These are phyloP conservation scores for Gossypium raimondii DNA, from an alignment of 345 rosid genomes.

Conservation along the genomic window DNA sequence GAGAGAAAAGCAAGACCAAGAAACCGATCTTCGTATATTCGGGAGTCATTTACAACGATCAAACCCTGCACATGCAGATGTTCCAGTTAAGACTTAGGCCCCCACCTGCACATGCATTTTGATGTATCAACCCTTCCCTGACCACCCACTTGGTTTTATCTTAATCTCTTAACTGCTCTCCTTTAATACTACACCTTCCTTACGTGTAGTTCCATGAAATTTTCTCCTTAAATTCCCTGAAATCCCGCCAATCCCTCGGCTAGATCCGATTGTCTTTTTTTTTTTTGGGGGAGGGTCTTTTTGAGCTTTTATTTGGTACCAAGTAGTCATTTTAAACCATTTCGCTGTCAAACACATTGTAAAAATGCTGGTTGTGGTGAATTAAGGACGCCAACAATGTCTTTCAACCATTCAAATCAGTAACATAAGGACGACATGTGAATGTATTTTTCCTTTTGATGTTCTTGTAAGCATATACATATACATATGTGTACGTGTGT, in stretches of 20 bases:
- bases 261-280: background rate
- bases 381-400: background rate
- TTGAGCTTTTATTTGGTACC: background rate
- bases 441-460: background rate
- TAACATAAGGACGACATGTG: background rate
- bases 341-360: slow-evolving; percentile 4
- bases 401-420: background rate
- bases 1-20: background rate
- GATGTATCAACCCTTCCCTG: slow-evolving; percentile 5
- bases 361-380: slow-evolving; percentile 1
- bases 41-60: slow-evolving; percentile 28
- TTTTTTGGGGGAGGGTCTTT: background rate
- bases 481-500: too few species aligned
- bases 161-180: background rate
- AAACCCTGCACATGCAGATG: slow-evolving; percentile 59
- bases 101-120: slow-evolving; percentile 45
- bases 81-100: slow-evolving; percentile 34
- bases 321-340: slow-evolving; percentile 4
- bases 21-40: slow-evolving; percentile 18
- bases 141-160: background rate
- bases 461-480: too few species aligned
- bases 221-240: slow-evolving; percentile 12
- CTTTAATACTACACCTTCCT: background rate
- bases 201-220: slow-evolving; percentile 1
- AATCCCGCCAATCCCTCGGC: slow-evolving; percentile 13